A percentile compares a stretch with the other conserved stretches of the same genome.
phyloP scores from a whole-genome alignment of 495 filamentous ascomycete species.

The Penicillium bovifimosum region DNA sequence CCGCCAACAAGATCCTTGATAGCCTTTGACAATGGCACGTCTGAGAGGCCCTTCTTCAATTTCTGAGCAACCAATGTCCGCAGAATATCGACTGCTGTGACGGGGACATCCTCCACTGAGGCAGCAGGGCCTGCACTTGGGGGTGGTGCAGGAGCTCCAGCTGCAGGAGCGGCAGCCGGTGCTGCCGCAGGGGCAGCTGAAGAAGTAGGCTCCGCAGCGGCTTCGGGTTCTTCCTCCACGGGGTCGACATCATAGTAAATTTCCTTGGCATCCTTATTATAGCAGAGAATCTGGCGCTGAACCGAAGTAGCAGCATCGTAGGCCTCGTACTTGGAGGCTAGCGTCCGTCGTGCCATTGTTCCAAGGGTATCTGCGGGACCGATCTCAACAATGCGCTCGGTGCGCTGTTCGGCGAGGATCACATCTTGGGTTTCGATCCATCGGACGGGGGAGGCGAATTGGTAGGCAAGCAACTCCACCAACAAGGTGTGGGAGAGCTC shows the following conservation, averaged over 20 bases:
- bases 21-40: slow-evolving; percentile 91
- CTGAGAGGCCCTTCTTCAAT: slow-evolving; percentile 84
- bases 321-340: slow-evolving; percentile 97
- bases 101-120: slow-evolving; percentile 76
- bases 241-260: slow-evolving; percentile 99
- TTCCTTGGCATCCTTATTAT: slow-evolving; percentile 98
- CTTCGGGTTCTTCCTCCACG: slow-evolving; percentile 78
- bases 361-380: slow-evolving; percentile 97
- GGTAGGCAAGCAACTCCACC: slow-evolving; percentile 96
- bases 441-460: slow-evolving; percentile 96
- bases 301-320: slow-evolving; percentile 95
- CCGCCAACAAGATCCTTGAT: slow-evolving; percentile 99
- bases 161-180: slow-evolving; percentile 43
- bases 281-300: slow-evolving; percentile 95
- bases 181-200: slow-evolving; percentile 25
- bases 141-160: slow-evolving; percentile 53
- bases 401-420: slow-evolving; percentile 88
- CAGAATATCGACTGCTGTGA: slow-evolving; percentile 84
- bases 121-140: slow-evolving; percentile 83
- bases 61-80: slow-evolving; percentile 95
- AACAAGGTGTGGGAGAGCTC: slow-evolving; percentile 96
- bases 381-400: slow-evolving; percentile 96
- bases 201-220: slow-evolving; percentile 42
- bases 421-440: slow-evolving; percentile 99
- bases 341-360: slow-evolving; percentile 93